Base-by-base conservation (phyloP, 495 filamentous ascomycete species). In the Extremus antarcticus region DNA sequence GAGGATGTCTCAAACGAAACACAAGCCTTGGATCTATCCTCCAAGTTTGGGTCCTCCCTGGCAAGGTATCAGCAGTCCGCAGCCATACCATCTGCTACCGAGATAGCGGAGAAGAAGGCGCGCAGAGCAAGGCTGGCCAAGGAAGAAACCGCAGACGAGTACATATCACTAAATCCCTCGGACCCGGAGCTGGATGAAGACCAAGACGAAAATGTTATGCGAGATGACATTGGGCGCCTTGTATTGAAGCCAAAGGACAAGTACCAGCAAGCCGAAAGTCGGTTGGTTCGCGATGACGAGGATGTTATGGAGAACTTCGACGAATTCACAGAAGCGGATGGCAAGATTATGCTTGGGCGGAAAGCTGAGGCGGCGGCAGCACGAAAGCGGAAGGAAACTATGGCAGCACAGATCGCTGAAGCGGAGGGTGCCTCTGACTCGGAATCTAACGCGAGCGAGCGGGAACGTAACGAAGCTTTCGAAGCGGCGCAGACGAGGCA, bases 241-340 rank as follows among this genome's bases (percentile, higher is more conserved):
- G 51, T 63, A 25, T 49, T 63, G 3, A 60, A 60, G 24, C 41
- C 39, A n/a, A 65, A 72, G 72, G 54, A 58, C 76, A 70, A 74
- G 24, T 74, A 72, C 66, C 72, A 66, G 63, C 81, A 76, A 62
- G 64, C 71, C 2, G 82, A 90, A 51, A 86, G 84, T 9, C 76
- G 92, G n/a, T 77, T 96, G 9, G 76, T 88, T 2, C 76, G 77
- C 23, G 90, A 95, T 50, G 91, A 96, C 63, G 92, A 97, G 64
- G 88, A 95, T 64, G 79, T 96, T n/a, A 84, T 83, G 25, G 92
- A 98, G 71, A 90, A 90, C 2, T 95, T 94, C 65, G 90, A 94
- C 51, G 88, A 95, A 55, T 95, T 86, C 59, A 84, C 91, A 16
- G 85, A 90, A 19, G 39, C 39, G 16, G 91, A 95, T 65, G 89